These are phyloP conservation scores for Lipomyces mesembrius DNA, from an alignment of 805 yeast genomes.

Conservation along the genomic window DNA sequence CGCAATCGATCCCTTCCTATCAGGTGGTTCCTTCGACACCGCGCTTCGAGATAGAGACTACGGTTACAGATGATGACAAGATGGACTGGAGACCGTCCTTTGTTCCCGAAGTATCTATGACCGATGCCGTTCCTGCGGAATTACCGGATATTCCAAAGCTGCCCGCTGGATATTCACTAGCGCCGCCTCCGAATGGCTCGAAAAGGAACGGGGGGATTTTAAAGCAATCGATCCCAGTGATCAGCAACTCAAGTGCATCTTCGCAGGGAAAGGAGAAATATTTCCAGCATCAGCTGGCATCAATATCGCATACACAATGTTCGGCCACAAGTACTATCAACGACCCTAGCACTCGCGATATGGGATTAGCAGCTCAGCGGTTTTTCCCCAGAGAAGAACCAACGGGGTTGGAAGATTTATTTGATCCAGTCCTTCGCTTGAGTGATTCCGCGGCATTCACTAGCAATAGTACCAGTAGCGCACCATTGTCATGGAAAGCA, in stretches of 20 bases:
- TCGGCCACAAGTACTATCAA: background rate
- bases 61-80: slow-evolving; percentile 10
- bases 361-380: slow-evolving; percentile 24
- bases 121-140: background rate
- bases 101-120: background rate
- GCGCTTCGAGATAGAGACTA: background rate
- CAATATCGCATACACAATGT: background rate
- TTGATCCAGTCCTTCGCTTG: slow-evolving; percentile 28
- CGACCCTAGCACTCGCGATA: background rate
- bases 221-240: background rate
- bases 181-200: slow-evolving; percentile 27
- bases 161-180: slow-evolving; percentile 15
- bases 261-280: slow-evolving; percentile 9
- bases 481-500: background rate
- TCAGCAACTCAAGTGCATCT: background rate
- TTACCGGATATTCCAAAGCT: slow-evolving; percentile 21
- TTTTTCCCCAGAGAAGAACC: slow-evolving; percentile 31
- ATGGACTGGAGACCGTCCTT: slow-evolving; percentile 33
- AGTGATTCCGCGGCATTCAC: slow-evolving; percentile 12
- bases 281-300: slow-evolving; percentile 10
- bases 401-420: slow-evolving; percentile 35
- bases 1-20: background rate
- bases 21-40: background rate
- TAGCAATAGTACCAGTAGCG: background rate
- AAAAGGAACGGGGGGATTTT: background rate